phyloP scores from a whole-genome alignment of 352 stramenopile species.

The Globisporangium splendens region DNA sequence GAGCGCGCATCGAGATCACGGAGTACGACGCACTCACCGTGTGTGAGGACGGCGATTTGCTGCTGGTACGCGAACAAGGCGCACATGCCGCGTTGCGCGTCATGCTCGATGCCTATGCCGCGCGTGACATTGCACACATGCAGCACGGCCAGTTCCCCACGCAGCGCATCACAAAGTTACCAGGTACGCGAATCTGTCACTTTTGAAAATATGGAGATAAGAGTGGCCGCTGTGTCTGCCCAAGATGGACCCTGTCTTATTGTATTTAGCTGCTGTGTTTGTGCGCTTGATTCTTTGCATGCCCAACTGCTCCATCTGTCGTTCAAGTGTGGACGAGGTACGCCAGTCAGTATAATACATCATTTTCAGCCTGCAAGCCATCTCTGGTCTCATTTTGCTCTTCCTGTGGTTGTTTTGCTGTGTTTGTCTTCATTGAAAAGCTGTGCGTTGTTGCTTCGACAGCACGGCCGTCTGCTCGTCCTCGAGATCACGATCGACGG shows the following conservation, averaged over 20 bases:
- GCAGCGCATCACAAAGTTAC: slow-evolving; percentile 38
- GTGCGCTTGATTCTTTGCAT: too few species aligned
- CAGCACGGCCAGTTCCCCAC: slow-evolving; percentile 44
- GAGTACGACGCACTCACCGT: slow-evolving; percentile 41
- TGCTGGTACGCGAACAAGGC: slow-evolving; percentile 47
- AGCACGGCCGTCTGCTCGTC: slow-evolving; percentile 18
- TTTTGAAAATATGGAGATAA: not conserved
- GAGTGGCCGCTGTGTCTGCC: slow-evolving; percentile 19
- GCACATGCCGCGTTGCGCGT: slow-evolving; percentile 28
- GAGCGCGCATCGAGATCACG: not conserved
- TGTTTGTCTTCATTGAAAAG: slow-evolving; percentile 2
- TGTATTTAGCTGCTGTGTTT: not conserved
- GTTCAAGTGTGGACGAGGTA: slow-evolving; percentile 18
- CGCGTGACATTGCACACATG: slow-evolving; percentile 41
- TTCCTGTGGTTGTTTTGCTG: not conserved
- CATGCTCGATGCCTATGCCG: slow-evolving; percentile 35
- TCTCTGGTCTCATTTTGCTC: not conserved
- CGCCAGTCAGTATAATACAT: not conserved
- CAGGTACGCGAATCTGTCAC: slow-evolving; percentile 19
- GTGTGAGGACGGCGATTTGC: slow-evolving; percentile 51
- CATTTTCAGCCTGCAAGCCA: too few species aligned
- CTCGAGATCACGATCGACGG: slow-evolving; percentile 19
- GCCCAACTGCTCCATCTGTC: too few species aligned
- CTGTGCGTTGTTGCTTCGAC: slow-evolving; percentile 24
- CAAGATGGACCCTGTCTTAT: not conserved